A percentile compares a stretch with the other conserved stretches of the same genome.
Conservation (phyloP, 169 alveolate genomes). For the Plasmodium inui region DNA sequence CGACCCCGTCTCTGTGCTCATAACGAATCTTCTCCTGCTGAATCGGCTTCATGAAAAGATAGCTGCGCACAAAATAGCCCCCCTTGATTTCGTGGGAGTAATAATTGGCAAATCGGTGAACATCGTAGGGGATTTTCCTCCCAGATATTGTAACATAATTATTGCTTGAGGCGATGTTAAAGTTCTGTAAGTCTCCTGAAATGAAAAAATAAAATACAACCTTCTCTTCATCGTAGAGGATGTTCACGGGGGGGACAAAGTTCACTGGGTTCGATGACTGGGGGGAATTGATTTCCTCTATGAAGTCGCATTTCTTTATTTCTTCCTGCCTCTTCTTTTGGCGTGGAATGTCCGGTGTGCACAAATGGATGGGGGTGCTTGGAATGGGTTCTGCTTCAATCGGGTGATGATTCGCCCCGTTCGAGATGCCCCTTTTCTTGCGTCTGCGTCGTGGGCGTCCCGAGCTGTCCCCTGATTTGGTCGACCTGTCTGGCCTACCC, state of each 20-base stretch:
- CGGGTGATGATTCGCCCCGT: neutral
- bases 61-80: constrained; percentile 64
- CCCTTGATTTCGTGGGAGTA: constrained; percentile 61
- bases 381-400: constrained; percentile 3
- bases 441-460: neutral
- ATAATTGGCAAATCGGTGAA: constrained; percentile 19
- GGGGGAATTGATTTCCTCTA: constrained; percentile 59
- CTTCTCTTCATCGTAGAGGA: constrained; percentile 62
- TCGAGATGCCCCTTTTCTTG: neutral
- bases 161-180: constrained; percentile 26
- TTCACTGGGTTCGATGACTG: neutral
- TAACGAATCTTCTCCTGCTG: constrained; percentile 33
- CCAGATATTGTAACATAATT: constrained; percentile 73
- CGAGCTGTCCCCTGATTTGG: neutral
- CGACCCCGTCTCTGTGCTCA: constrained; percentile 61
- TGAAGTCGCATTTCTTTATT: constrained; percentile 57
- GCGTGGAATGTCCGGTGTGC: neutral
- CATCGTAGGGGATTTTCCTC: constrained; percentile 48
- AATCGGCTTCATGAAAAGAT: constrained; percentile 27
- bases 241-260: constrained; percentile 63
- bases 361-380: constrained; percentile 36
- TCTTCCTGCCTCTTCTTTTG: neutral
- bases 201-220: constrained; percentile 62
- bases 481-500: neutral
- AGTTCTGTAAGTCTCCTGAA: constrained; percentile 62